phyloP scores from a whole-genome alignment of 192 early-diverging fungal species.

The Mortierella claussenii region DNA sequence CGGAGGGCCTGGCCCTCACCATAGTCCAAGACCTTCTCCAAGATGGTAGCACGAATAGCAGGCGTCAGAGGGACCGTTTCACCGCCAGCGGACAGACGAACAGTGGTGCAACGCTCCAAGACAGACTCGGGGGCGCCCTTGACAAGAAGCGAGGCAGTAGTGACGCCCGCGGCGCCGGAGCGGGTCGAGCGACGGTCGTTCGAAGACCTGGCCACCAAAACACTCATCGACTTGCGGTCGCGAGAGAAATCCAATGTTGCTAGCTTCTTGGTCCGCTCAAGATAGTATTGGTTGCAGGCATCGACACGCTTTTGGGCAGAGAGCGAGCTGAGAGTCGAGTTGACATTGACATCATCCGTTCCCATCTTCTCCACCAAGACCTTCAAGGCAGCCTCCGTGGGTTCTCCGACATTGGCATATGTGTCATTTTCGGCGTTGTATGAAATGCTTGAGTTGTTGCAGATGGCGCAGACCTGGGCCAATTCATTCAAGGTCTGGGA shows the following conservation, averaged over 20 bases:
- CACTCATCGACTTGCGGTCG: conserved; percentile 98
- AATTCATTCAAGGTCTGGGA: conserved; percentile 75
- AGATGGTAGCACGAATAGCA: conserved; percentile 66
- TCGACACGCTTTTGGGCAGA: conserved; percentile 67
- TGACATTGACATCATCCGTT: conserved; percentile 76
- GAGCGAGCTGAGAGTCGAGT: conserved; percentile 61
- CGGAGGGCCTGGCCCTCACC: conserved; percentile 84
- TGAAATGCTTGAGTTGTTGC: conserved; percentile 90
- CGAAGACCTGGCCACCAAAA: conserved; percentile 67
- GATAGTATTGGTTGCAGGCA: conserved; percentile 81
- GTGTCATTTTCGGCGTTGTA: conserved; percentile 75
- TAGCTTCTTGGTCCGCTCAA: conserved; percentile 59
- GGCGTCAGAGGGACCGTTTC: conserved; percentile 72
- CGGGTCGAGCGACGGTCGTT: conserved; percentile 36
- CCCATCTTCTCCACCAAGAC: conserved; percentile 95
- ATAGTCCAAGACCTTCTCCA: conserved; percentile 76
- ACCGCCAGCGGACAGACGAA: conserved; percentile 60
- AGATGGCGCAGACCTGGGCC: conserved; percentile 84
- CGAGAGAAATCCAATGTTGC: conserved; percentile 93
- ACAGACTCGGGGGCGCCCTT: conserved; percentile 97
- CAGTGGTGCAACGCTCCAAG: conserved; percentile 83
- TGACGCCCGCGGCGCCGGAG: conserved; percentile 30
- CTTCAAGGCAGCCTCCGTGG: conserved; percentile 97
- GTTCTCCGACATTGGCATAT: conserved; percentile 92
- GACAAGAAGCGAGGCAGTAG: conserved; percentile 72